Evolutionary conservation across 2,329 filamentous ascomycete genomes (phyloP).

Genomic region (Lachnellula willkommii): DNA sequence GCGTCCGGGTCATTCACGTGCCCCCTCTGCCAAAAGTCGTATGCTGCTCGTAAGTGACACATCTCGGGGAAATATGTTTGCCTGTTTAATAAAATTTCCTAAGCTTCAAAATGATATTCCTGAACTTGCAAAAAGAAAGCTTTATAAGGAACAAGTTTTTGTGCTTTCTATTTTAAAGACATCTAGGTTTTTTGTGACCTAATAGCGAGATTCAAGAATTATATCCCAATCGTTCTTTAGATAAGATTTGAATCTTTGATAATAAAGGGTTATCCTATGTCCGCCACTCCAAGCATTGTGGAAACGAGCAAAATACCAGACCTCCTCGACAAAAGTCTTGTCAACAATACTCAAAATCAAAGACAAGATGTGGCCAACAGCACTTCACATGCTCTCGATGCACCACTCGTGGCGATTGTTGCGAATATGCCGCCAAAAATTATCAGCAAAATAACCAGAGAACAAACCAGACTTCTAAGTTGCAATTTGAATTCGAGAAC

Average conservation of each 20-base stretch:
- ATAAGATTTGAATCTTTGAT: neutral
- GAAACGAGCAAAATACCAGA: neutral
- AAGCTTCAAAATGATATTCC: neutral
- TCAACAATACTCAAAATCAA: conserved; percentile 25
- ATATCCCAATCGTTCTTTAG: no score
- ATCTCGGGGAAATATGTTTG: neutral
- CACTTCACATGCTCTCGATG: conserved; percentile 27
- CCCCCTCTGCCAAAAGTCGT: conserved; percentile 6
- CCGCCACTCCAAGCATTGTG: conserved; percentile 7
- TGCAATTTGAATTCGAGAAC: no score
- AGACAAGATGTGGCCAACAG: conserved; percentile 27
- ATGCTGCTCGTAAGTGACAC: conserved; percentile 4
- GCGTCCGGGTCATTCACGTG: neutral
- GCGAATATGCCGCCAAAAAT: conserved; percentile 16
- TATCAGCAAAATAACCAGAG: neutral
- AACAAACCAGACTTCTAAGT: neutral
- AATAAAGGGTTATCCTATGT: conserved; percentile 5
- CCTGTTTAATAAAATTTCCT: neutral
- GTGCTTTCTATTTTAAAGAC: no score
- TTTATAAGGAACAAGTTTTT: no score
- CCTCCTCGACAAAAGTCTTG: conserved; percentile 27
- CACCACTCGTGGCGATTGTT: conserved; percentile 14
- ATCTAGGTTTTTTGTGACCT: no score
- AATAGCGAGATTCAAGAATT: no score
- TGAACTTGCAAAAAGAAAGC: neutral